Evolutionary conservation across 257 asterid genomes (phyloP).

Genomic region (Mentha longifolia): DNA sequence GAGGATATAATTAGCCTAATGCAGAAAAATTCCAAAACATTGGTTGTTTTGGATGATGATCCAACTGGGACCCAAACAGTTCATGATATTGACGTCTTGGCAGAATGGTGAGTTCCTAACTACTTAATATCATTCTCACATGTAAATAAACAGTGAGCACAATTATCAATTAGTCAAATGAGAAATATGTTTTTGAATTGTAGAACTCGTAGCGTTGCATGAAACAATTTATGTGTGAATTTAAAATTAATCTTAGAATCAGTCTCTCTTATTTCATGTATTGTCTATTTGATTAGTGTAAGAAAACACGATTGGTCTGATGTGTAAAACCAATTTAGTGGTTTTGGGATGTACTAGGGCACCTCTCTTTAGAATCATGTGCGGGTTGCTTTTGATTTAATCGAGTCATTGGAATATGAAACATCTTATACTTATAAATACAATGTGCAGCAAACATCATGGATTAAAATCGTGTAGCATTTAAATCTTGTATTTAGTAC

Average conservation of each 20-base stretch:
- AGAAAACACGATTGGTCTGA: background rate
- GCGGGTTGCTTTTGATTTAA: too few relatives aligned
- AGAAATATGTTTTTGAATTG: constrained; percentile 2
- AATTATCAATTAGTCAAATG: constrained; percentile 12
- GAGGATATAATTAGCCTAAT: constrained; percentile 64
- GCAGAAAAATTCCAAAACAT: constrained; percentile 64
- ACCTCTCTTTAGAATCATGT: too few relatives aligned
- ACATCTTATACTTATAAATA: too few relatives aligned
- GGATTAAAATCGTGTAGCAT: too few relatives aligned
- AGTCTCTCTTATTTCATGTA: background rate
- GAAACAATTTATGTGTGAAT: constrained; percentile 28
- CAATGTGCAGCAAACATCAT: too few relatives aligned
- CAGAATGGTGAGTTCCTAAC: constrained; percentile 82
- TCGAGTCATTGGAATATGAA: too few relatives aligned
- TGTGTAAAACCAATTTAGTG: background rate
- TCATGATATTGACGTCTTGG: constrained; percentile 87
- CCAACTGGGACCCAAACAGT: constrained; percentile 99
- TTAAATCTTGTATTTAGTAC: too few relatives aligned
- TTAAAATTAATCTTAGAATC: constrained; percentile 13
- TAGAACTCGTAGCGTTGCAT: constrained; percentile 20
- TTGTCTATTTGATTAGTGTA: background rate
- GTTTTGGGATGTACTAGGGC: too few relatives aligned
- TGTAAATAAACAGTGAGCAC: constrained; percentile 5
- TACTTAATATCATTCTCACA: constrained; percentile 20
- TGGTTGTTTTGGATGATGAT: constrained; percentile 97